A percentile compares a stretch with the other conserved stretches of the same genome.
phyloP scores from a whole-genome alignment of 1,284 basidiomycete genomes.

The Ustilago tritici region DNA sequence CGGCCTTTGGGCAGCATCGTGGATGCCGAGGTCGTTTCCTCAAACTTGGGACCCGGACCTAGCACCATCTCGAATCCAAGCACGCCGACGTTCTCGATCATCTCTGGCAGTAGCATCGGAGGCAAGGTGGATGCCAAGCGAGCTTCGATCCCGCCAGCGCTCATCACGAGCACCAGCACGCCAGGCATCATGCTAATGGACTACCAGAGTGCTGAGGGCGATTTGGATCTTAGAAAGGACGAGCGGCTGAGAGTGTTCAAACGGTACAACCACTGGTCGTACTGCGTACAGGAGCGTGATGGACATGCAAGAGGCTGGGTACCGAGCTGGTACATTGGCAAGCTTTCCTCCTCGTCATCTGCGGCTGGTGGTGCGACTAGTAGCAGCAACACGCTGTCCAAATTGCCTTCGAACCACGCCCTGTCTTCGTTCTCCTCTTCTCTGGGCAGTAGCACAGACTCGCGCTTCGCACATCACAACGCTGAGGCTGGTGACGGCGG shows the following conservation, averaged over 20 bases:
- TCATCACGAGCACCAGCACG: conserved; percentile 92
- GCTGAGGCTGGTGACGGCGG: conserved; percentile 5
- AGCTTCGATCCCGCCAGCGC: conserved; percentile 81
- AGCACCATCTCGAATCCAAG: conserved; percentile 43
- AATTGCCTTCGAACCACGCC: conserved; percentile 19
- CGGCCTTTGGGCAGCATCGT: conserved; percentile 69
- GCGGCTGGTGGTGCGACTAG: not conserved
- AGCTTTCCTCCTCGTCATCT: conserved; percentile 32
- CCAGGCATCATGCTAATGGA: conserved; percentile 94
- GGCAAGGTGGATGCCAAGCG: conserved; percentile 31
- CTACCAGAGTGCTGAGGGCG: conserved; percentile 84
- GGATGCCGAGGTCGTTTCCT: conserved; percentile 17
- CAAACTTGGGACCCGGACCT: conserved; percentile 16
- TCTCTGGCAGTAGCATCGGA: not conserved
- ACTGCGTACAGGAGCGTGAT: conserved; percentile 71
- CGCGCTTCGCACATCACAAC: conserved; percentile 1
- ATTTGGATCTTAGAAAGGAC: conserved; percentile 85
- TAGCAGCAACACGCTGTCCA: conserved; percentile 10
- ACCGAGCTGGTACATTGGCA: conserved; percentile 66
- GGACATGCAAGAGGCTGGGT: conserved; percentile 65
- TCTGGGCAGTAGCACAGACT: conserved; percentile 8
- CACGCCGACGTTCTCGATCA: conserved; percentile 39
- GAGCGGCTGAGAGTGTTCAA: conserved; percentile 92
- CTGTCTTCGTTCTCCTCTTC: conserved; percentile 8
- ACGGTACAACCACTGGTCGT: conserved; percentile 94